phyloP scores from a whole-genome alignment of 192 early-diverging fungal genomes.

The Gonapodya prolifera region DNA sequence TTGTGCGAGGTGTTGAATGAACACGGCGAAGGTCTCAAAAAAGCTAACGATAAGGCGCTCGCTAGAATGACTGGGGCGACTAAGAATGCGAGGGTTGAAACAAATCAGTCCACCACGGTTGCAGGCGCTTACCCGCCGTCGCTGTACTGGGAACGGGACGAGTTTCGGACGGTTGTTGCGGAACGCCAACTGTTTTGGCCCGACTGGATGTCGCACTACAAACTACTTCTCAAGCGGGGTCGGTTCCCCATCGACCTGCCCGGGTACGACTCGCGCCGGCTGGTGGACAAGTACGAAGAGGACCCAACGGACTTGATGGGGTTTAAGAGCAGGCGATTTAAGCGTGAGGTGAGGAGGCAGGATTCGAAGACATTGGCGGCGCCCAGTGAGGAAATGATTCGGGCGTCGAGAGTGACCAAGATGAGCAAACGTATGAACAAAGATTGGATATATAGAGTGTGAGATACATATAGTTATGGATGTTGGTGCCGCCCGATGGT shows the following conservation, averaged over 20 bases:
- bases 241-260: neutral
- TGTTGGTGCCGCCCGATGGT: too few relatives aligned
- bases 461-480: too few relatives aligned
- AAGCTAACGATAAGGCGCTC: neutral
- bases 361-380: neutral
- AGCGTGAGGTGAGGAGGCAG: neutral
- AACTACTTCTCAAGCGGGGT: neutral
- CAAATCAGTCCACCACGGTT: neutral
- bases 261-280: neutral
- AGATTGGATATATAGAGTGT: neutral
- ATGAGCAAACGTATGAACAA: neutral
- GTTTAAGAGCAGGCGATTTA: neutral
- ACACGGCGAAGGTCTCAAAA: neutral
- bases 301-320: neutral
- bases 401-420: neutral
- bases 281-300: neutral
- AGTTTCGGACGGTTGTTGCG: conserved; percentile 12
- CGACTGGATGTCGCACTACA: neutral
- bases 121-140: conserved; percentile 6
- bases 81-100: neutral
- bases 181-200: neutral
- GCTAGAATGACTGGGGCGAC: neutral
- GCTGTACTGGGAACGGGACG: conserved; percentile 30
- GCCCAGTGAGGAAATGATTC: neutral
- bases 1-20: conserved; percentile 17